Percentiles rank a stretch among this genome's conserved stretches.
Conservation (phyloP, 1,284 basidiomycete species). For the Moesziomyces globuligerus region DNA sequence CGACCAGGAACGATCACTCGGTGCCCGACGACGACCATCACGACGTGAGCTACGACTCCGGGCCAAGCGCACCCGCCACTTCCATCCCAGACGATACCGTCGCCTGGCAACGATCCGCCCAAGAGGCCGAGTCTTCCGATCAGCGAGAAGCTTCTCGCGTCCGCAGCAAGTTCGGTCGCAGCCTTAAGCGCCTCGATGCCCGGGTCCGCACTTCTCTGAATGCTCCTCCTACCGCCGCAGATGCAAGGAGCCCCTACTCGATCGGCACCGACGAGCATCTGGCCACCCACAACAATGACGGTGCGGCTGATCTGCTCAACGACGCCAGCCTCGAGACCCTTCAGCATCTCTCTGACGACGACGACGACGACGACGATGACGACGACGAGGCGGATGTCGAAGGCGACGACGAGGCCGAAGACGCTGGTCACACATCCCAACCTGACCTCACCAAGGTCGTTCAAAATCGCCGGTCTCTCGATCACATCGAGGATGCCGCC, state of each 20-base stretch:
- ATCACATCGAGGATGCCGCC: conserved; percentile 5
- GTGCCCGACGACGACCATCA: conserved; percentile 14
- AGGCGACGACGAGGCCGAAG: conserved; percentile 8
- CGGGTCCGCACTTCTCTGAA: conserved; percentile 29
- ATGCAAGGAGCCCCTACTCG: conserved; percentile 34
- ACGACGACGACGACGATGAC: conserved; percentile 14
- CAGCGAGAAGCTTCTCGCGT: conserved; percentile 15
- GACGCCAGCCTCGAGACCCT: conserved; percentile 40
- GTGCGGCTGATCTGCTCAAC: conserved; percentile 37
- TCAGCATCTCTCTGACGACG: conserved; percentile 25
- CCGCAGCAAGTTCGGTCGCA: conserved; percentile 16
- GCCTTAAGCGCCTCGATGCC: conserved; percentile 37
- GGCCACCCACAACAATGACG: conserved; percentile 11
- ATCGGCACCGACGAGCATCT: conserved; percentile 38
- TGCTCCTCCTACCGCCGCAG: conserved; percentile 29
- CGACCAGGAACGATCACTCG: conserved; percentile 25
- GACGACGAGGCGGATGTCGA: conserved; percentile 3
- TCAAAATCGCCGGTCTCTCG: conserved; percentile 4
- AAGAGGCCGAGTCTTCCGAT: conserved; percentile 25
- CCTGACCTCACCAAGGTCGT: conserved; percentile 8
- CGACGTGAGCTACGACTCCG: conserved; percentile 2
- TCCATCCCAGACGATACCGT: conserved; percentile 7
- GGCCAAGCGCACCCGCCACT: background rate
- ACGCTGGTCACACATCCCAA: background rate
- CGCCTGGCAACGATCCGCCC: conserved; percentile 26